phyloP scores from a whole-genome alignment of 306 rosid species.

The Vigna mungo region DNA sequence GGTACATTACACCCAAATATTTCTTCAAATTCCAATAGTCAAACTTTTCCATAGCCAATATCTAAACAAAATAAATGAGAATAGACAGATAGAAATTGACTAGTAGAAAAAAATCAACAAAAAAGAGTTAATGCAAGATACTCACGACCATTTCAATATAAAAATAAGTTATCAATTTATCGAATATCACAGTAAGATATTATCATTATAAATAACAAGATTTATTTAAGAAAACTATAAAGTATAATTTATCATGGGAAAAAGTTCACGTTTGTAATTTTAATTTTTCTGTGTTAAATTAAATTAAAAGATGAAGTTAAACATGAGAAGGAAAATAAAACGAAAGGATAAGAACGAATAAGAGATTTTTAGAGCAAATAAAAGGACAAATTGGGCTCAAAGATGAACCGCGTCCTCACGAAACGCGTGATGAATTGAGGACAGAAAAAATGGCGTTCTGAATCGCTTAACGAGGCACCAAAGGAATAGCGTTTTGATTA shows the following conservation, averaged over 20 bases:
- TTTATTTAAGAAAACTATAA: neutral
- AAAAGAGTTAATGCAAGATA: neutral
- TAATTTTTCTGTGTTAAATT: neutral
- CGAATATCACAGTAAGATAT: neutral
- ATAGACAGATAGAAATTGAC: neutral
- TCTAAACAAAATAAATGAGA: constrained; percentile 8
- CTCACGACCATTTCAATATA: neutral
- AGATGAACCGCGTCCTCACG: constrained; percentile 15
- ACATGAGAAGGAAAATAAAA: neutral
- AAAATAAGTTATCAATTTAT: neutral
- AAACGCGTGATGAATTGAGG: constrained; percentile 11
- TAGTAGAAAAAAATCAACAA: too few species aligned
- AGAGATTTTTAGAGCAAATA: neutral
- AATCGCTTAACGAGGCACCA: constrained; percentile 28
- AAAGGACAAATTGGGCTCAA: neutral
- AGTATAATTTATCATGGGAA: neutral
- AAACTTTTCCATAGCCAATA: constrained; percentile 14
- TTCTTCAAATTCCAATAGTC: neutral
- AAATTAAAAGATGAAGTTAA: neutral
- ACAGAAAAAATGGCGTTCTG: constrained; percentile 33
- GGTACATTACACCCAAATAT: constrained; percentile 3
- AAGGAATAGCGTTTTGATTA: neutral
- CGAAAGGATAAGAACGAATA: constrained; percentile 2
- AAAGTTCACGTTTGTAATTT: neutral
- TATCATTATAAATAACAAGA: neutral